Base-by-base conservation (phyloP, 2,329 filamentous ascomycete species). In the Diaporthe sp. region DNA sequence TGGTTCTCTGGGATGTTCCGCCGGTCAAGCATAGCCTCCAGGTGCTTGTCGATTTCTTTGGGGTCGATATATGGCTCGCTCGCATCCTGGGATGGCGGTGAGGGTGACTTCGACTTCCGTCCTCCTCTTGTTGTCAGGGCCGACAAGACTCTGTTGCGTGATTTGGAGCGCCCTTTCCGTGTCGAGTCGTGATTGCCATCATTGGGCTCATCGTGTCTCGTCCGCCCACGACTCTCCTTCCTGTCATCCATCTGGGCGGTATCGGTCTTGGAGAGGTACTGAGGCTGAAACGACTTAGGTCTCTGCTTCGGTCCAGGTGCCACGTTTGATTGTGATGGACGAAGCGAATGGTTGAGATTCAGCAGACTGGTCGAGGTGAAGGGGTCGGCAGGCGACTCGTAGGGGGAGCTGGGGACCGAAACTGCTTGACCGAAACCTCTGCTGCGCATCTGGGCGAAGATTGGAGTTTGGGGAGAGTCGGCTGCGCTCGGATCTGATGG, bases 1-100 rank as follows among this genome's bases (percentile, higher is more conserved):
- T 98, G 95, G 78, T 98, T 94, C 81, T 97, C 94, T 4, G 96
- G 96, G 73, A 98, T 98, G 80, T 98, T 98, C 78, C 96, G 91
- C 25, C 96, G 92, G 82, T 98, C 95, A 84, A 98, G 83, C 84
- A 91, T 88, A 4, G 89, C 90, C 79, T 93, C 90, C 65, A 92
- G 87, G 77, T 91, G 89, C 75, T 84, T 85, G 77, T 90, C 86
- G 55, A 92, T 88, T 77, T 91, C 87, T 79, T 87, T 86, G n/a
- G 87, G 86, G 73, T 90, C 86, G 42, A 91, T 84, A n/a, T 79
- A 76, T 10, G 82, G 81, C 61, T 94, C 93, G 7, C 91, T 86
- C 82, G 73, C 89, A 77, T 75, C 83, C 31, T 78, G 76, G 0
- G 83, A 78, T 4, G 65, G 68, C 37, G 75, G 75, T 13, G 73